Base-by-base conservation (phyloP, 352 stramenopile species). In the Phytopythium aichiense region DNA sequence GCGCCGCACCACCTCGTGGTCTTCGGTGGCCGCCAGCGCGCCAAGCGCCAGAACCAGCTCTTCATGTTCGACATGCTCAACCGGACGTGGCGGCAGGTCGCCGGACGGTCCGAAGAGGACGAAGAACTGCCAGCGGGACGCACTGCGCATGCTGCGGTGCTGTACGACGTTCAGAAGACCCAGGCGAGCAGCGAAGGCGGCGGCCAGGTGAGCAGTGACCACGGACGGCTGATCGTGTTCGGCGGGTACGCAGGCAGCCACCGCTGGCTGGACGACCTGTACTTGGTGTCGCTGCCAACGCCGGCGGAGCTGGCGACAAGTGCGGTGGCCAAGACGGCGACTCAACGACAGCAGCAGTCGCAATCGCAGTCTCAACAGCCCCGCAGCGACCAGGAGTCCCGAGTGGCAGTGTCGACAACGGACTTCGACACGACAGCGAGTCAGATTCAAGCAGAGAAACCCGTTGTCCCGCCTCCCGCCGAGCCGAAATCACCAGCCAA, bases 201-300 rank as follows among this genome's bases (percentile, higher is more conserved):
- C 28, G 28, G 28, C 28, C 28, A 31, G 28, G 28, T 5, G 28
- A 12, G 12, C 46, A 18, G 46, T 11, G 23, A 20, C 13, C 54
- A 37, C 13, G 38, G 12, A 4, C 37, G 37, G 16, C 25, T 90
- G 15, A 40, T 92, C 35, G 52, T 92, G 6, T 92, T 92, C 49
- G 83, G 83, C 1, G 83, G 83, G 25, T 92, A 92, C 42, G 76
- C 76, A 46, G 83, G 83, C 0, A 74, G 69, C 2, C 74, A 81
- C 50, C 59, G 57, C 3, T 92, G 83, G 83, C 69, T 90, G 1
- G 77, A 88, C 59, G 83, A 92, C 59, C n/a, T 88, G 35, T 68
- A 87, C 46, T 37, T 87, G 22, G 70, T 92, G 6, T 72, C 68
- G n/a, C 56, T 77, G 7, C 50, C 59, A 4, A 28, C 40, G 13